phyloP scores from a whole-genome alignment of 495 filamentous ascomycete genomes.

The Daldinia decipiens region DNA sequence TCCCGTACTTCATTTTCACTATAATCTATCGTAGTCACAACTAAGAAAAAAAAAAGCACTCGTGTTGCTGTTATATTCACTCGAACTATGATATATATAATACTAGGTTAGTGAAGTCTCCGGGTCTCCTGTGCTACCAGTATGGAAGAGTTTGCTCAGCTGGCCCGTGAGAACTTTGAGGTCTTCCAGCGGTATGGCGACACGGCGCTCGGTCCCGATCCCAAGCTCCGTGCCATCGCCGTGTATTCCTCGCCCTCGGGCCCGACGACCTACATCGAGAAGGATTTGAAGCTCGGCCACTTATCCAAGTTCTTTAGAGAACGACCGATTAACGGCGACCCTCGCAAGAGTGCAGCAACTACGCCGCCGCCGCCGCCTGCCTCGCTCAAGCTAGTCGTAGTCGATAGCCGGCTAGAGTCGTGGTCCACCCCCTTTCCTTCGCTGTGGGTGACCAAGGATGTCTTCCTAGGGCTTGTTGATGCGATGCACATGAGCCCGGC shows the following conservation, averaged over 20 bases:
- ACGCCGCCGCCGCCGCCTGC: background rate
- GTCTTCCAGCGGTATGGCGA: conserved; percentile 38
- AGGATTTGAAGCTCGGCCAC: conserved; percentile 22
- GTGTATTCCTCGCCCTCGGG: conserved; percentile 14
- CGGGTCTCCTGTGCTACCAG: conserved; percentile 11
- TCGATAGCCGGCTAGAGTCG: conserved; percentile 37
- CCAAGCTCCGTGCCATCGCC: conserved; percentile 30
- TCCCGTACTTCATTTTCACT: background rate
- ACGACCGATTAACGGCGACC: background rate
- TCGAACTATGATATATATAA: conserved; percentile 6
- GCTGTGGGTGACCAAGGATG: conserved; percentile 29
- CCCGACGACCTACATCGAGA: conserved; percentile 27
- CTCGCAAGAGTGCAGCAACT: background rate
- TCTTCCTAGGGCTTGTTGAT: conserved; percentile 33
- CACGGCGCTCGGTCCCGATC: conserved; percentile 26
- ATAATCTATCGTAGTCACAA: background rate
- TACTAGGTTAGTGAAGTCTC: conserved; percentile 26
- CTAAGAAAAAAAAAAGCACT: background rate
- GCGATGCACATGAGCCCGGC: conserved; percentile 30
- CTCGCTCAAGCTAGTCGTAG: conserved; percentile 28
- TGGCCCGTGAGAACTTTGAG: conserved; percentile 41
- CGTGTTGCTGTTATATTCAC: background rate
- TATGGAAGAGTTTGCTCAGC: conserved; percentile 42
- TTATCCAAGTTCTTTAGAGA: conserved; percentile 28
- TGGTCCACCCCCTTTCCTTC: conserved; percentile 30